These are phyloP conservation scores for Henckelia pumila DNA, from an alignment of 257 asterid species.

Conservation along the genomic window DNA sequence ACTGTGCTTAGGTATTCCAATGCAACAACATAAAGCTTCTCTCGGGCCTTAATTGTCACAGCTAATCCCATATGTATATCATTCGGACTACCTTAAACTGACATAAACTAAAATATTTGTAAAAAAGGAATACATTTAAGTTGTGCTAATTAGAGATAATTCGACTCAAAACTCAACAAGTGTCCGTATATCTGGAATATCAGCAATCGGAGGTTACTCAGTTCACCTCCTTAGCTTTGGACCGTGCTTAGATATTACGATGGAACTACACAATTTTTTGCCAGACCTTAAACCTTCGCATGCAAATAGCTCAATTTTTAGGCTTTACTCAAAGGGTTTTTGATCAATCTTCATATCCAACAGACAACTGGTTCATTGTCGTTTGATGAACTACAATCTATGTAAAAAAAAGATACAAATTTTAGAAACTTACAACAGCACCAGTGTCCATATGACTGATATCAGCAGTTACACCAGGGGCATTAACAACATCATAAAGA, in stretches of 20 bases:
- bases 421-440: conserved; percentile 59
- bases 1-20: not conserved
- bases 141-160: not conserved
- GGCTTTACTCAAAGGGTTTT: no score
- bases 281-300: no score
- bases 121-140: not conserved
- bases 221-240: not conserved
- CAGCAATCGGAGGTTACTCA: conserved; percentile 56
- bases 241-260: no score
- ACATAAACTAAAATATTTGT: not conserved
- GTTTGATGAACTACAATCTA: not conserved
- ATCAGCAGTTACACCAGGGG: conserved; percentile 98
- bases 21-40: not conserved
- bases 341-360: not conserved
- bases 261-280: not conserved
- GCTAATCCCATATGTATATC: no score
- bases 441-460: conserved; percentile 97
- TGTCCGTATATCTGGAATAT: conserved; percentile 92
- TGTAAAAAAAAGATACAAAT: no score
- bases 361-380: not conserved
- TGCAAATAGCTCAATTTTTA: no score
- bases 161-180: conserved; percentile 66
- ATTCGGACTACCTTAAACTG: not conserved
- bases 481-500: conserved; percentile 89
- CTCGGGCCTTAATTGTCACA: no score